These are phyloP conservation scores for Coemansia sp. DNA, from an alignment of 192 early-diverging fungal genomes.

Conservation along the genomic window DNA sequence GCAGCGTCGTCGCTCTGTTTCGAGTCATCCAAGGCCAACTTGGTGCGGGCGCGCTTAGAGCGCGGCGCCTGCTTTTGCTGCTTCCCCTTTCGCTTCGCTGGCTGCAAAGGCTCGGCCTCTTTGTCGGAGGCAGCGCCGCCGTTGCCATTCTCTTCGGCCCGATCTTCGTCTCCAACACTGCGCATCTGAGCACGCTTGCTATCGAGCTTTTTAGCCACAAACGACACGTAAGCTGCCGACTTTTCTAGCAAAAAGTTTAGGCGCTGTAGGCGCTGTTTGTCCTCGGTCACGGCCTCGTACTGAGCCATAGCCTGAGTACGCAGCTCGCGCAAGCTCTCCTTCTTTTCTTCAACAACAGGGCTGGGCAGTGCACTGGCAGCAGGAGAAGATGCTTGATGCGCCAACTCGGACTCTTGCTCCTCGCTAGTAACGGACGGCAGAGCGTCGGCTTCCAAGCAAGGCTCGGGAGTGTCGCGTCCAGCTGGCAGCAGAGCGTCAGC, in stretches of 20 bases:
- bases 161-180: conserved; percentile 38
- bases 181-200: conserved; percentile 66
- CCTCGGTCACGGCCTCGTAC: conserved; percentile 55
- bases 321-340: conserved; percentile 30
- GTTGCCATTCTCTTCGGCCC: conserved; percentile 2
- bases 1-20: neutral
- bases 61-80: conserved; percentile 8
- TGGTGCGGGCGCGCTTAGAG: neutral
- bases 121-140: neutral
- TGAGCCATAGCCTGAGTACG: conserved; percentile 59
- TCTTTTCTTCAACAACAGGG: conserved; percentile 7
- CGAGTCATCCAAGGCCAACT: neutral
- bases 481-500: neutral
- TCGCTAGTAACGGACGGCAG: too few relatives aligned
- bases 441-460: too few relatives aligned
- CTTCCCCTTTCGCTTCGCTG: conserved; percentile 13
- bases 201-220: conserved; percentile 72
- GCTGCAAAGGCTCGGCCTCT: conserved; percentile 2
- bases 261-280: conserved; percentile 65
- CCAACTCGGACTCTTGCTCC: neutral
- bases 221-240: conserved; percentile 74
- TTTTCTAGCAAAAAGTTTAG: conserved; percentile 77
- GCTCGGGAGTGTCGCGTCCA: too few relatives aligned
- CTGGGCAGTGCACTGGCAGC: too few relatives aligned
- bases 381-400: too few relatives aligned